Evolutionary conservation across 192 early-diverging fungal species (phyloP), one percentile per base, ranked within the genome.

Genomic region (Chytriomyces sp.): DNA sequence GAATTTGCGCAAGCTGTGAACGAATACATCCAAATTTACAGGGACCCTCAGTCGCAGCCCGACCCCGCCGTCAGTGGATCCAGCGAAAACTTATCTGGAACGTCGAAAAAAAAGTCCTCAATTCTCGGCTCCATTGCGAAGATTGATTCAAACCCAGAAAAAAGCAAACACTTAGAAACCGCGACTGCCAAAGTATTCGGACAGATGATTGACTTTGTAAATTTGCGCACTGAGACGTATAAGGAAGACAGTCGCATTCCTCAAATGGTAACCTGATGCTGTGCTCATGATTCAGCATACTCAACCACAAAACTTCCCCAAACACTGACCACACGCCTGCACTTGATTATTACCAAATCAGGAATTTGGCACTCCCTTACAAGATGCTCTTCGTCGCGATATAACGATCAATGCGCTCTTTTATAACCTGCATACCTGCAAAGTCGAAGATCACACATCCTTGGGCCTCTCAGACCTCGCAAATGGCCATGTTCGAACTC

Each of bases 341-440:
- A 13, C 53, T n/a, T 20, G 5, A 18, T 67, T 49, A 18, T 67
- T 49, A 35, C 35, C 35, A 1, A 49, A 13, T 59, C 50, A 86
- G 84, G 82, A 79, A 47, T 97, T 94, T 81, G 98, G 97, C 24
- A 96, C 96, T 11, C 96, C 98, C 0, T 62, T 78, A 11, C 92
- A 99, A 72, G 98, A 99, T 78, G 97, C 98, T 6, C 80, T 89
- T 62, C 91, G 98, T 0, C 88, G 98, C n/a, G 98, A 99, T 80
- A 95, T 92, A 11, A 99, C 98, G 26, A 96, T 99, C 80, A 99
- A 99, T 76, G 91, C 96, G 13, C 85, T 99, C 61, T 97, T 99
- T 69, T 99, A 96, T 85, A 99, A 99, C 82, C 88, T 99, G 11
- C 91, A 94, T 71, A 94, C 94, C 0, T 67, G 81, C 0, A 7